Percentiles rank a stretch among this genome's conserved stretches.
Conservation (phyloP, 2,329 filamentous ascomycete species). For the Zymoseptoria ardabiliae region DNA sequence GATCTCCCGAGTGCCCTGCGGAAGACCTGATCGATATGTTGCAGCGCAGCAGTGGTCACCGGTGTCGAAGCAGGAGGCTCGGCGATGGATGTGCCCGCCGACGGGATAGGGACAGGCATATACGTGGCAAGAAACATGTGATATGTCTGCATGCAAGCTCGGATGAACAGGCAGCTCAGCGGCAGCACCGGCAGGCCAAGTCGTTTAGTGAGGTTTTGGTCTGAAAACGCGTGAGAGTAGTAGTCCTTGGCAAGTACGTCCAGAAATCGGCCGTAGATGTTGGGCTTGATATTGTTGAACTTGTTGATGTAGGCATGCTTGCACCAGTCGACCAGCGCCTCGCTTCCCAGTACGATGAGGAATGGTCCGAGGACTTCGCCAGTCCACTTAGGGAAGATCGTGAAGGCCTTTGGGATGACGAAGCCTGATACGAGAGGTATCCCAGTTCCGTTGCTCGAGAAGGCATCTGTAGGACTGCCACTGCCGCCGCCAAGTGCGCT, state of each 20-base stretch:
- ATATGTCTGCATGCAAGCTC: constrained; percentile 90
- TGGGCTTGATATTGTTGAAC: constrained; percentile 94
- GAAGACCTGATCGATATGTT: constrained; percentile 70
- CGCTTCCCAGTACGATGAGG: constrained; percentile 84
- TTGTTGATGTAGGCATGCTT: constrained; percentile 98
- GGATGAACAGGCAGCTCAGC: constrained; percentile 88
- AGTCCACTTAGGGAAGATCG: constrained; percentile 75
- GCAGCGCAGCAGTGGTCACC: constrained; percentile 67
- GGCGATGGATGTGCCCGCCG: constrained; percentile 57
- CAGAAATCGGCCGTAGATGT: constrained; percentile 79
- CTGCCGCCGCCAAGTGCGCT: constrained; percentile 15
- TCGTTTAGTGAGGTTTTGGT: constrained; percentile 81
- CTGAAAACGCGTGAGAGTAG: constrained; percentile 89
- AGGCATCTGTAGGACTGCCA: constrained; percentile 20
- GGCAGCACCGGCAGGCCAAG: constrained; percentile 88
- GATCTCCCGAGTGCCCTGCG: constrained; percentile 69
- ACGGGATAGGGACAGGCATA: constrained; percentile 64
- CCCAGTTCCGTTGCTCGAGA: constrained; percentile 41
- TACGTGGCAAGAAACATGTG: constrained; percentile 94
- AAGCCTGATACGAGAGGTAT: constrained; percentile 50
- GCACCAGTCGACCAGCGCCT: constrained; percentile 93
- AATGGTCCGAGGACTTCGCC: constrained; percentile 90
- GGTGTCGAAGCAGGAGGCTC: constrained; percentile 51
- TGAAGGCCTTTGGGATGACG: constrained; percentile 85
- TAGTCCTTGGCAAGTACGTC: constrained; percentile 97